Conservation (phyloP, 805 yeast species). For the Yarrowia porcina region DNA sequence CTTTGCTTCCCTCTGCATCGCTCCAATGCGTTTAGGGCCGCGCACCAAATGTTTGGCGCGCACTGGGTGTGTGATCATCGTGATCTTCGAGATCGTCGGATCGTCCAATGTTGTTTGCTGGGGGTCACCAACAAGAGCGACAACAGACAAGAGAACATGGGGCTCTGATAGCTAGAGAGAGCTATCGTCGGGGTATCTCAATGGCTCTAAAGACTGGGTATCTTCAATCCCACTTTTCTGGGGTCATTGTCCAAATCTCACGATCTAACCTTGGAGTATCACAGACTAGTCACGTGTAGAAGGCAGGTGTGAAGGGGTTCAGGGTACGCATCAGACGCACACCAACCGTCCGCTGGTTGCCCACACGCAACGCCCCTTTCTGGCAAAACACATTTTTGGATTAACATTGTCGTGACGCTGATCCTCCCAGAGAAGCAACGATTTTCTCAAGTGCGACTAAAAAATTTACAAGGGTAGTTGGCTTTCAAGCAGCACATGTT, state of each 20-base stretch:
- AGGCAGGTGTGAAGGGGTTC: conserved; percentile 2
- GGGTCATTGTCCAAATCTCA: too few relatives aligned
- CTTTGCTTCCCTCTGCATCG: background rate
- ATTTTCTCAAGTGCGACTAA: conserved; percentile 6
- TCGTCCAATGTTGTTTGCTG: conserved; percentile 20
- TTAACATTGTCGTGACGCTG: conserved; percentile 16
- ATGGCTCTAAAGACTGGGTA: background rate
- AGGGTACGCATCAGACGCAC: conserved; percentile 4
- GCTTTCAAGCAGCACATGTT: conserved; percentile 16
- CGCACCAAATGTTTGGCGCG: conserved; percentile 16
- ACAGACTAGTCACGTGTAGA: background rate
- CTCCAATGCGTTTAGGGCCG: conserved; percentile 9
- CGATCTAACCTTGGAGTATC: background rate
- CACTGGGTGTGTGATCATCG: background rate
- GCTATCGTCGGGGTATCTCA: background rate
- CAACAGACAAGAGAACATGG: background rate
- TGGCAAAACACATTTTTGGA: conserved; percentile 17
- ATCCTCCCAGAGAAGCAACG: conserved; percentile 10
- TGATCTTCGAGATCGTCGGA: conserved; percentile 24
- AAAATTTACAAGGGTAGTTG: conserved; percentile 6
- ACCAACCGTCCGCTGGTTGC: background rate
- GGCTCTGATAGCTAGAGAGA: background rate
- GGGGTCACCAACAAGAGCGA: background rate
- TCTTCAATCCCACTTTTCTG: too few relatives aligned
- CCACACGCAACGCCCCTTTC: conserved; percentile 3